A percentile compares a stretch with the other conserved stretches of the same genome.
phyloP scores from a whole-genome alignment of 2,329 filamentous ascomycete genomes.

The Aspergillus pseudoglaucus region DNA sequence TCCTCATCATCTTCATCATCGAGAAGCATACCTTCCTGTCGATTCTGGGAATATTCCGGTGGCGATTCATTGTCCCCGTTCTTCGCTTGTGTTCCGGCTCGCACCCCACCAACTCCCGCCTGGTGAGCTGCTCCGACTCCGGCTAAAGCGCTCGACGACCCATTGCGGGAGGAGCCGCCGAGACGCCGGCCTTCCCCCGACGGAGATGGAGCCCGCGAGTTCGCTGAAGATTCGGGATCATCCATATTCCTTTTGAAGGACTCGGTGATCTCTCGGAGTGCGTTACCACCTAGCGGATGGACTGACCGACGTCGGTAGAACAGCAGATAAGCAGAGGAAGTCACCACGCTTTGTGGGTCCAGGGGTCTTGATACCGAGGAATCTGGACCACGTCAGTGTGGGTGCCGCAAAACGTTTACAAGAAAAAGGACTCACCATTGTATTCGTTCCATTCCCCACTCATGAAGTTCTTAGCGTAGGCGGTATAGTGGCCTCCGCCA shows the following conservation, averaged over 20 bases:
- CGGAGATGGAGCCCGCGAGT: constrained; percentile 42
- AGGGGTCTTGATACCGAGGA: constrained; percentile 60
- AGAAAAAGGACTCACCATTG: constrained; percentile 60
- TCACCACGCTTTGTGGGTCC: constrained; percentile 59
- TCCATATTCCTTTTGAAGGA: constrained; percentile 50
- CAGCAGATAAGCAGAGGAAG: constrained; percentile 76
- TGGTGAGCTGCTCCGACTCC: constrained; percentile 70
- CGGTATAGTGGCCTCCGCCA: constrained; percentile 93
- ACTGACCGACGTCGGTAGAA: constrained; percentile 88
- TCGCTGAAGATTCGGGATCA: constrained; percentile 40
- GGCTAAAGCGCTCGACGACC: constrained; percentile 82
- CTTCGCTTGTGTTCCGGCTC: constrained; percentile 31
- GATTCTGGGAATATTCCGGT: constrained; percentile 25
- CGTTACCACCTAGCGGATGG: constrained; percentile 69
- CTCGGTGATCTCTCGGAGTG: constrained; percentile 64
- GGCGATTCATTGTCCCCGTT: constrained; percentile 25
- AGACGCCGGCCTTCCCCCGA: constrained; percentile 82
- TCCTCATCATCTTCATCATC: constrained; percentile 23
- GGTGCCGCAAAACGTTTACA: not conserved
- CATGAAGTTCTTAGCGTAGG: constrained; percentile 85
- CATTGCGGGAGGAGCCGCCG: constrained; percentile 80
- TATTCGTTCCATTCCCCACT: constrained; percentile 92
- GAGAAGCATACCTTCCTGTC: constrained; percentile 28
- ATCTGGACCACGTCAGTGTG: constrained; percentile 47
- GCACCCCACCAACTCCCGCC: constrained; percentile 57